Evolutionary conservation across 2,329 filamentous ascomycete species (phyloP), one percentile per base, ranked within the genome.

Genomic region (Ascochyta pisi): DNA sequence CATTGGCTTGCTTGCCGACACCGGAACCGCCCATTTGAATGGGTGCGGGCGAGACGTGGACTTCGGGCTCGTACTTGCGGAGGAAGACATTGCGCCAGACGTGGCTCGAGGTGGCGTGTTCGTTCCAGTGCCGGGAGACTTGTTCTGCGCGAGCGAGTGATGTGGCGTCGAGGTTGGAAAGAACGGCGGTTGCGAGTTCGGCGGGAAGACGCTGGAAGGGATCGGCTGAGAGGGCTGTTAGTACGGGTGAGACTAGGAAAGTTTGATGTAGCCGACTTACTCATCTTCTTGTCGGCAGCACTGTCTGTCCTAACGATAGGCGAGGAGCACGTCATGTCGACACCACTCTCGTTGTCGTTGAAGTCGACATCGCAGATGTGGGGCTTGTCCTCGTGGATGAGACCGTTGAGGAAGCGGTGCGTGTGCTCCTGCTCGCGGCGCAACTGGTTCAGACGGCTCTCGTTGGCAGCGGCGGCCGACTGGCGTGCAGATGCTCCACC

Each of bases 11-110:
- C 61, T 80, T 81, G 42, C 86, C 86, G 31, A 83, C 71, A 4
- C 86, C 86, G 12, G 76, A 72, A 24, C 81, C 81, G 42, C 81
- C 82, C 64, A 83, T 83, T 65, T 77, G 76, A 58, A 78, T 76
- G 6, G 80, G 79, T 13, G 76, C 71, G 3, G 79, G 79, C 15
- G 76, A 73, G 27, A 80, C 78, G 55, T 78, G 75, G 19, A 78
- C 74, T 41, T 78, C 74, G 29, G 78, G 69, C 68, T 79, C 69
- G 65, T 85, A 86, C 58, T 81, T 80, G 49, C 78, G 77, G 35
- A 84, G 78, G 70, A 88, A 89, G n/a, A 85, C 82, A 37, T 79
- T 77, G 50, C 82, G 83, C 87, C 87, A 89, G 40, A 88, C 84
- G 61, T 85, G 82, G 23, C 78, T 78, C 23, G 84, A 85, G 15